Conservation (phyloP, 1,139 yeast genomes). For the Yamadazyma atlantica region DNA sequence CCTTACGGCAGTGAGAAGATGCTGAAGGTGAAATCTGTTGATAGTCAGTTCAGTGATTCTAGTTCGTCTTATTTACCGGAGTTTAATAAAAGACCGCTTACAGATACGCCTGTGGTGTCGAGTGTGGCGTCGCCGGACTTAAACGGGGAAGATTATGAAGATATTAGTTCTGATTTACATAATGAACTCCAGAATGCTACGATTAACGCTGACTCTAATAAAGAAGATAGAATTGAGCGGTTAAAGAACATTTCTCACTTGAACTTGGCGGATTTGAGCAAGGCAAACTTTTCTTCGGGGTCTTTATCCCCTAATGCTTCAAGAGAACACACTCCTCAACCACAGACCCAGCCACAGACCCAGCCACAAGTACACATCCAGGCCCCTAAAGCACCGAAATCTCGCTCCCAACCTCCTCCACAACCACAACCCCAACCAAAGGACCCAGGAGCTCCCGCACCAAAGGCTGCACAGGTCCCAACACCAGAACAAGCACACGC, state of each 20-base stretch:
- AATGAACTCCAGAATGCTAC: conserved; percentile 4
- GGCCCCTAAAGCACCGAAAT: not conserved
- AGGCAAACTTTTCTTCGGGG: conserved; percentile 7
- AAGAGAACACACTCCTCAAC: conserved; percentile 1
- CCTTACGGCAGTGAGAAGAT: conserved; percentile 22
- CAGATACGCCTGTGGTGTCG: conserved; percentile 70
- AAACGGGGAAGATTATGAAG: conserved; percentile 14
- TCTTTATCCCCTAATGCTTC: conserved; percentile 12
- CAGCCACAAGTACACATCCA: not conserved
- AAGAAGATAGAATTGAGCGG: conserved; percentile 14
- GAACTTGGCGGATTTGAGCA: conserved; percentile 35
- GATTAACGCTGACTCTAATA: conserved; percentile 3
- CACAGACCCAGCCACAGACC: not conserved
- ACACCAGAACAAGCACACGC: not conserved
- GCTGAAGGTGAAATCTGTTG: conserved; percentile 28
- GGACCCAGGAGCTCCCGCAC: no score
- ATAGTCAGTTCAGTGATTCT: conserved; percentile 26
- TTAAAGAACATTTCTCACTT: conserved; percentile 45
- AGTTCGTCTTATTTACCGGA: conserved; percentile 42
- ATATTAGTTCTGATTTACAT: conserved; percentile 6
- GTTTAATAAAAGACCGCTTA: conserved; percentile 67
- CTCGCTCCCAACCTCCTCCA: conserved; percentile 10
- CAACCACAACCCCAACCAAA: conserved; percentile 1
- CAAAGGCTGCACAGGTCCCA: not conserved
- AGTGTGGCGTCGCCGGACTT: conserved; percentile 52